Conservation (phyloP, 192 early-diverging fungal species). For the Cetraspora pellucida region DNA sequence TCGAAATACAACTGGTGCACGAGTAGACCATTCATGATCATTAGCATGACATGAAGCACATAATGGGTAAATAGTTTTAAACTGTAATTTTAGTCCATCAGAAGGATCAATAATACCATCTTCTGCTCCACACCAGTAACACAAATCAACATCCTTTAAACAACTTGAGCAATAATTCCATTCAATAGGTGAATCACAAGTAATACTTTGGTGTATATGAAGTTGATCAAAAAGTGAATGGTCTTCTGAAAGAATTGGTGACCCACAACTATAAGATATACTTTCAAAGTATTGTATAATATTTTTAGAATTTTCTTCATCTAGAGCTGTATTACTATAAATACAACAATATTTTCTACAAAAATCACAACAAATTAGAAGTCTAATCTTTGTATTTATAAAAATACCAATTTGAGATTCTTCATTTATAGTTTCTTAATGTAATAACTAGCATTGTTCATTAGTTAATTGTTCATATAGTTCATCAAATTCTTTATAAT, state of each 20-base stretch:
- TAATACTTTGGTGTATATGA: neutral
- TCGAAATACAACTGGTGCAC: too few relatives aligned
- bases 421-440: neutral
- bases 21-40: neutral
- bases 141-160: neutral
- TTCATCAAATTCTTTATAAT: neutral
- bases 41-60: neutral
- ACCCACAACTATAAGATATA: neutral
- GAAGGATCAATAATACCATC: neutral
- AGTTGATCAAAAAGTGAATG: neutral
- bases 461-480: neutral
- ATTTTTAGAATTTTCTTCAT: neutral
- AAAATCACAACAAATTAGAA: too few relatives aligned
- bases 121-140: neutral
- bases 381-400: too few relatives aligned
- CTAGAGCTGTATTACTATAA: neutral
- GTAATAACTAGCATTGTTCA: neutral
- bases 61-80: neutral
- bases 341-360: too few relatives aligned
- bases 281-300: neutral
- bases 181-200: neutral
- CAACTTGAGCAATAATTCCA: neutral
- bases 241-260: neutral
- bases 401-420: neutral
- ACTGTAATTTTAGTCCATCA: neutral